Evolutionary conservation across 257 asterid genomes (phyloP).

Genomic region (Nicotiana tabacum): DNA sequence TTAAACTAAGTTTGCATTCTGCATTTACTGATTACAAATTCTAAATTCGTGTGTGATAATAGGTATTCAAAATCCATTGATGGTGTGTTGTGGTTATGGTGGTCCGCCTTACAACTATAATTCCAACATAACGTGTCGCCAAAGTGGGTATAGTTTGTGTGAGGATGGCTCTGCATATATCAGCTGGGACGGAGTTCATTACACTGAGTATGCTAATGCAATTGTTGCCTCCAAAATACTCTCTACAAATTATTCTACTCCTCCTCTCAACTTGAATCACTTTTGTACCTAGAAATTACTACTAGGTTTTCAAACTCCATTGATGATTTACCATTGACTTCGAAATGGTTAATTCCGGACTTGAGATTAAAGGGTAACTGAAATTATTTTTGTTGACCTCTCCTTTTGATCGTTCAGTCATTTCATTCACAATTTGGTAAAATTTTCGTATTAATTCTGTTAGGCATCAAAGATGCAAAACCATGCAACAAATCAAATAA

Average conservation of each 20-base stretch:
- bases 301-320: too few relatives aligned
- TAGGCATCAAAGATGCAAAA: background rate
- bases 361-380: background rate
- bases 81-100: constrained; percentile 39
- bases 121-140: constrained; percentile 21
- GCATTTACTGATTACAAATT: background rate
- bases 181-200: constrained; percentile 52
- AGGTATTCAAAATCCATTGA: constrained; percentile 24
- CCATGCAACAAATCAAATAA: too few relatives aligned
- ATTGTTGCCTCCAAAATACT: constrained; percentile 27
- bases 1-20: background rate
- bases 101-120: constrained; percentile 38
- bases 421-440: background rate
- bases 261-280: constrained; percentile 17
- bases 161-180: constrained; percentile 11
- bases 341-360: background rate
- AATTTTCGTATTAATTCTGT: background rate
- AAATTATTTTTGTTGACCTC: background rate
- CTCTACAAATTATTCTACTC: constrained; percentile 28
- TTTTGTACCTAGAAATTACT: constrained; percentile 19
- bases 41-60: background rate
- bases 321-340: background rate
- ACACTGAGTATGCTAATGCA: constrained; percentile 33
- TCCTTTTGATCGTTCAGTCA: background rate
- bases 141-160: constrained; percentile 25